Evolutionary conservation across 2,329 filamentous ascomycete species (phyloP).

Genomic region (Exutisphaerella laricina): DNA sequence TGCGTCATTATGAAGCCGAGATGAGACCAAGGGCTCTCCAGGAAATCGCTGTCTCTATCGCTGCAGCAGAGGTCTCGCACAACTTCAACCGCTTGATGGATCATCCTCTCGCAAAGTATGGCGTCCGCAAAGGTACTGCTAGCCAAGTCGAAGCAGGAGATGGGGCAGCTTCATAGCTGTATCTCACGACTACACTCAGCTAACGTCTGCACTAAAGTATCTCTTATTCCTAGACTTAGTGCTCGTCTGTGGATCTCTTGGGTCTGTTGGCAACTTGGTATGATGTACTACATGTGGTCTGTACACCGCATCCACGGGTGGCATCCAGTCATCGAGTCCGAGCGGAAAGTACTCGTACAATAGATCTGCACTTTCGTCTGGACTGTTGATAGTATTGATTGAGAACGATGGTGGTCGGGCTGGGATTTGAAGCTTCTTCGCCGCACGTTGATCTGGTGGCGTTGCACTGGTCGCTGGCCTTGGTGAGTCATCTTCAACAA

Average conservation of each 20-base stretch:
- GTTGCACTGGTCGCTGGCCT: conserved; percentile 27
- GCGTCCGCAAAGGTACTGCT: neutral
- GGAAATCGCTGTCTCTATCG: conserved; percentile 10
- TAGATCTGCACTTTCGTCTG: conserved; percentile 71
- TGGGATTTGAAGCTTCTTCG: conserved; percentile 29
- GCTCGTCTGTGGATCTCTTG: conserved; percentile 37
- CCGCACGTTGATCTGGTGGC: conserved; percentile 19
- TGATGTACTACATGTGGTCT: conserved; percentile 92
- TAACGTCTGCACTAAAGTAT: conserved; percentile 45
- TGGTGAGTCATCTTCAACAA: conserved; percentile 51
- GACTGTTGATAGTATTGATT: conserved; percentile 52
- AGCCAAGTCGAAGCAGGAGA: neutral
- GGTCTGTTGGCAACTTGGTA: conserved; percentile 51
- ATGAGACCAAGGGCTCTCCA: conserved; percentile 8
- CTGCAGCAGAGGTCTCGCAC: conserved; percentile 10
- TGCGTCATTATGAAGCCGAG: conserved; percentile 14
- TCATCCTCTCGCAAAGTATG: conserved; percentile 10
- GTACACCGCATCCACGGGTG: conserved; percentile 83
- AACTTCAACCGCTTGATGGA: conserved; percentile 10
- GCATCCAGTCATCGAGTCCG: conserved; percentile 87
- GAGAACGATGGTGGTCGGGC: conserved; percentile 43
- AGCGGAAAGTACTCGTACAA: conserved; percentile 94
- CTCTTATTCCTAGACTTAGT: conserved; percentile 34
- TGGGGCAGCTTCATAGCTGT: too few species aligned
- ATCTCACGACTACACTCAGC: too few species aligned